phyloP scores from a whole-genome alignment of 805 yeast species.

The Sugiyamaella floridensis region DNA sequence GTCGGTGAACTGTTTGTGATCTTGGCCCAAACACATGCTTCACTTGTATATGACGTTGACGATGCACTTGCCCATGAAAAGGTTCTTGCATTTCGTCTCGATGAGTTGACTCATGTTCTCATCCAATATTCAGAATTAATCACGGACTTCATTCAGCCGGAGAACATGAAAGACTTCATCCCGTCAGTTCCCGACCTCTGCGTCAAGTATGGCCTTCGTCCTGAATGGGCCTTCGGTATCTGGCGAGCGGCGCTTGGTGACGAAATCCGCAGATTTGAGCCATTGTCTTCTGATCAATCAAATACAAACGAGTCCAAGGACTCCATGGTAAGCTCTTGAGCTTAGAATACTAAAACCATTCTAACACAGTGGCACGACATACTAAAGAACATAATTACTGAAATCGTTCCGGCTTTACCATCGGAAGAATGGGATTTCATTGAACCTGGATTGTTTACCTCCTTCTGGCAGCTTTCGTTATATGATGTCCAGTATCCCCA shows the following conservation, averaged over 20 bases:
- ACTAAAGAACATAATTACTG: constrained; percentile 28
- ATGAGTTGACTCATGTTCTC: constrained; percentile 61
- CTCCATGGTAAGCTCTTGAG: constrained; percentile 45
- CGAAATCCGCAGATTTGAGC: constrained; percentile 26
- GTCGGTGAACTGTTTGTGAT: constrained; percentile 61
- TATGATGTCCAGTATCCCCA: constrained; percentile 60
- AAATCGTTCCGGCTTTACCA: constrained; percentile 22
- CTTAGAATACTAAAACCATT: constrained; percentile 32
- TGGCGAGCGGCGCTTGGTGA: constrained; percentile 49
- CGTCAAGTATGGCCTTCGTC: constrained; percentile 26
- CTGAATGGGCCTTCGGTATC: constrained; percentile 64
- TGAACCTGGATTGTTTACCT: constrained; percentile 40
- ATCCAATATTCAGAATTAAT: constrained; percentile 58
- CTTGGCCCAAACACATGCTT: constrained; percentile 43
- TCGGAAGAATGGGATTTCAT: constrained; percentile 25
- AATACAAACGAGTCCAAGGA: constrained; percentile 45
- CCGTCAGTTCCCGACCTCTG: constrained; percentile 20
- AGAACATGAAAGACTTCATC: constrained; percentile 15
- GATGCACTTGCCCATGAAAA: constrained; percentile 49
- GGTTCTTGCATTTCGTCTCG: constrained; percentile 62
- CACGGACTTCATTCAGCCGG: constrained; percentile 40
- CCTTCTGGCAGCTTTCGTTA: constrained; percentile 69
- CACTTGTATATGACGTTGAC: constrained; percentile 33
- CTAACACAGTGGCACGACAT: constrained; percentile 34
- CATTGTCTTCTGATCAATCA: constrained; percentile 11